Evolutionary conservation across 2,329 filamentous ascomycete genomes (phyloP), one percentile per base, ranked within the genome.

Genomic region (Apiospora malaysiana): DNA sequence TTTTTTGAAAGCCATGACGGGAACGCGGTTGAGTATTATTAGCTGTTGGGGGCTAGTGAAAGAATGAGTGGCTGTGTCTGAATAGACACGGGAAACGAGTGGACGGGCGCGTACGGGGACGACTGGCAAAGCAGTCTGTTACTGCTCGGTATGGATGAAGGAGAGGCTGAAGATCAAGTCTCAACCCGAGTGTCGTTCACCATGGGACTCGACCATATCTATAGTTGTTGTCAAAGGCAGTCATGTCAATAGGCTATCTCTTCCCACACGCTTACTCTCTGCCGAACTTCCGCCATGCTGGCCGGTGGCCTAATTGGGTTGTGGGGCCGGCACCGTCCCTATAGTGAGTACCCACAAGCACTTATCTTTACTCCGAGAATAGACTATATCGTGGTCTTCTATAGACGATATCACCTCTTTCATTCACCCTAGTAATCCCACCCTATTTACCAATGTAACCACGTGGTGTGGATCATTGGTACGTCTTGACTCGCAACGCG

Each of bases 1-100:
- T 43, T 37, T 25, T n/a, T 18, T 56, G 27, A 68, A 51, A 43
- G 45, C n/a, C 67, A 68, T 68, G 43, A 14, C 32, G 43, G 32
- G 4, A 10, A 21, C 6, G 4, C 3, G 37, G 32, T 32, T 21
- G 14, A 5, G 12, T 37, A 9, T 40, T 16, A 23, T 10, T n/a
- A 32, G 16, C 32, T 32, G 32, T 32, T 32, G n/a, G n/a, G n/a
- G n/a, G 6, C 32, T 32, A n/a, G 43, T 9, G 23, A 21, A 18
- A 2, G 12, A 67, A 67, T 8, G 65, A 46, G 10, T 67, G 65
- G 42, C 12, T 67, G 12, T 67, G 65, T 27, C 40, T 67, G 14
- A 3, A n/a, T 63, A 8, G 32, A 63, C 32, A 63, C 56, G 16
- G 16, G 16, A 4, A 63, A 40, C 32, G 56, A 63, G 32, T 4